Base-by-base conservation (phyloP, 2,329 filamentous ascomycete species). In the Diaporthe destruens region DNA sequence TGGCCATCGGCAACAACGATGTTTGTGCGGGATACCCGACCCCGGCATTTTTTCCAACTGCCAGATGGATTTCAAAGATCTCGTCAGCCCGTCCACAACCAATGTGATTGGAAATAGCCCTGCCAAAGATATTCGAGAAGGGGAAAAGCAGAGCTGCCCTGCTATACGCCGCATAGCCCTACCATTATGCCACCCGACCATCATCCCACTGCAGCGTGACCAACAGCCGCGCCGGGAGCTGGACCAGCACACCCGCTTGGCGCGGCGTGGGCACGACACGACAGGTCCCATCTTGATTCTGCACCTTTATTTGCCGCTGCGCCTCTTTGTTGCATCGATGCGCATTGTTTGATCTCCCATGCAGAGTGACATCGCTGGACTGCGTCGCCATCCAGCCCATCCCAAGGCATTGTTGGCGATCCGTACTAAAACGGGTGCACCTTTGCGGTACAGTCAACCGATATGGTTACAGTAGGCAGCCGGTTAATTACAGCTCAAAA, bases 291-390 rank as follows among this genome's bases (percentile, higher is more conserved):
- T 53, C 47, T 66, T 20, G 25, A 20, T 8, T 59, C 25, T 69
- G 67, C 53, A 51, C 11, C 16, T 39, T 47, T 59, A 29, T 51
- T 47, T 61, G 55, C 23, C 55, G 68, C 68, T 44, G 25, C 47
- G 59, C 61, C 59, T 47, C 5, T 47, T 39, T 49, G 54, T 55
- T 68, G 68, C 72, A 67, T 68, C 55, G 61, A 71, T 68, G 53
- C 47, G 61, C 69, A 68, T 55, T 56, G 61, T 51, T 65, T 61
- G 59, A 54, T 59, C 44, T 65, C 42, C 59, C 56, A 66, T 57
- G 54, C 54, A 71, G 54, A 51, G 72, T 71, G 61, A 61, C 54
- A 71, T 71, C 53, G 68, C 47, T 49, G 34, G 68, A 55, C 39
- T 68, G 51, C 39, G 32, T 54, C 42, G 12, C 71, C 29, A 34